These are phyloP conservation scores for Candida khao-thaluensis DNA, from an alignment of 805 yeast genomes.

Conservation along the genomic window DNA sequence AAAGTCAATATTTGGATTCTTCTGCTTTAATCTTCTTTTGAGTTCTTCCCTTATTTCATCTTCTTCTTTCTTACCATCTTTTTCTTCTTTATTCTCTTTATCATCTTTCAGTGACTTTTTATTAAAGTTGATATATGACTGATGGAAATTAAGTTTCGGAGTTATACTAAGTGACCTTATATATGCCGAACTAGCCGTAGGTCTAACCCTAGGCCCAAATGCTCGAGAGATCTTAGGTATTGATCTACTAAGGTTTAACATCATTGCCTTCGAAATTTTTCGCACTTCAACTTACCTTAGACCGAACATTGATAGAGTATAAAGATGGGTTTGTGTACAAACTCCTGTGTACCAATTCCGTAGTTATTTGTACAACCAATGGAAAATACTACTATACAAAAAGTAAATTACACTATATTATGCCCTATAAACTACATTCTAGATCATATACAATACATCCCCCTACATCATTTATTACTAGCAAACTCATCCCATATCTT, in stretches of 20 bases:
- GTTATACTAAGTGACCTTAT: neutral
- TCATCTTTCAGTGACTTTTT: conserved; percentile 7
- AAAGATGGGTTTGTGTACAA: no score
- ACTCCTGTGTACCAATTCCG: no score
- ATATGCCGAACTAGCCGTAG: no score
- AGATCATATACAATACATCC: no score
- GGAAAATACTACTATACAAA: no score
- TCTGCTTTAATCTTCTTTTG: conserved; percentile 28
- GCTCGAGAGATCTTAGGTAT: neutral
- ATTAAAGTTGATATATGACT: neutral
- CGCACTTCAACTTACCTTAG: neutral
- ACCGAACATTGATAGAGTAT: no score
- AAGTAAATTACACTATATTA: no score
- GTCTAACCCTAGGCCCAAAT: neutral
- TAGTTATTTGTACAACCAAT: no score
- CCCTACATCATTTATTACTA: conserved; percentile 1
- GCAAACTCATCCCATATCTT: conserved; percentile 43
- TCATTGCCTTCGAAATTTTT: conserved; percentile 5
- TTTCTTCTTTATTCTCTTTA: conserved; percentile 9
- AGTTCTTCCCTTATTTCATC: conserved; percentile 35
- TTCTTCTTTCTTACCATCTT: conserved; percentile 26
- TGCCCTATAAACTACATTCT: no score
- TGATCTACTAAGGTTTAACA: neutral
- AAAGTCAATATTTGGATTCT: conserved; percentile 26
- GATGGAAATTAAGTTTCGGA: neutral